A percentile compares a stretch with the other conserved stretches of the same genome.
Conservation (phyloP, 805 yeast species). For the Cyberlindnera bimundalis region DNA sequence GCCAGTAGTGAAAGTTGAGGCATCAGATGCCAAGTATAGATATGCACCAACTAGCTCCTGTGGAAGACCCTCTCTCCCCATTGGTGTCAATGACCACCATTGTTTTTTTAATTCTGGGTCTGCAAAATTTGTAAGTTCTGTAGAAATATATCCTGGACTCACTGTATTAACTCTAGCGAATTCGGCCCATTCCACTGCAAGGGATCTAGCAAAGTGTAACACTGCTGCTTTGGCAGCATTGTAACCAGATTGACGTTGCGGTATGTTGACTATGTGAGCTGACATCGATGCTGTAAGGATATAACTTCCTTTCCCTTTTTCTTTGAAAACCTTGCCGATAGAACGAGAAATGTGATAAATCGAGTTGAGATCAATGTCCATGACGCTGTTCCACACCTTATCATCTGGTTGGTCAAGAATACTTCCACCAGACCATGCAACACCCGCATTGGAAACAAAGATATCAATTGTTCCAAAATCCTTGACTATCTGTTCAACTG, state of each 20-base stretch:
- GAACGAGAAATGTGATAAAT: conserved; percentile 77
- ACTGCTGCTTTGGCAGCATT: conserved; percentile 88
- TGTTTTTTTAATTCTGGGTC: conserved; percentile 40
- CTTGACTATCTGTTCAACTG: conserved; percentile 39
- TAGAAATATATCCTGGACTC: conserved; percentile 81
- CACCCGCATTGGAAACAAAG: conserved; percentile 88
- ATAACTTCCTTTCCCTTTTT: conserved; percentile 74
- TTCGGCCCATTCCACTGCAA: conserved; percentile 84
- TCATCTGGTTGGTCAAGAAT: conserved; percentile 42
- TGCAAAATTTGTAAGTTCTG: conserved; percentile 57
- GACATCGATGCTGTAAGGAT: conserved; percentile 89
- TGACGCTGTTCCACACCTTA: conserved; percentile 65
- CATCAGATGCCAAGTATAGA: conserved; percentile 75
- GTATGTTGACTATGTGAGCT: conserved; percentile 82
- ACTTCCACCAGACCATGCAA: conserved; percentile 73
- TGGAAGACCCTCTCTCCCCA: conserved; percentile 74
- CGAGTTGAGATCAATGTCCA: conserved; percentile 75
- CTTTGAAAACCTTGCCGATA: conserved; percentile 68
- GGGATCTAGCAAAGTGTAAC: conserved; percentile 67
- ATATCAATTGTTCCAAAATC: conserved; percentile 78
- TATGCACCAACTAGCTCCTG: conserved; percentile 78
- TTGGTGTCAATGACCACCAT: conserved; percentile 54
- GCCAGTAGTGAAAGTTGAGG: conserved; percentile 77
- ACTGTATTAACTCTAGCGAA: conserved; percentile 84
- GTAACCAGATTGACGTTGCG: conserved; percentile 83